Percentiles rank a stretch among this genome's conserved stretches.
These are phyloP conservation scores for Kwoniella sp. DNA, from an alignment of 768 basidiomycete species.

Conservation along the genomic window DNA sequence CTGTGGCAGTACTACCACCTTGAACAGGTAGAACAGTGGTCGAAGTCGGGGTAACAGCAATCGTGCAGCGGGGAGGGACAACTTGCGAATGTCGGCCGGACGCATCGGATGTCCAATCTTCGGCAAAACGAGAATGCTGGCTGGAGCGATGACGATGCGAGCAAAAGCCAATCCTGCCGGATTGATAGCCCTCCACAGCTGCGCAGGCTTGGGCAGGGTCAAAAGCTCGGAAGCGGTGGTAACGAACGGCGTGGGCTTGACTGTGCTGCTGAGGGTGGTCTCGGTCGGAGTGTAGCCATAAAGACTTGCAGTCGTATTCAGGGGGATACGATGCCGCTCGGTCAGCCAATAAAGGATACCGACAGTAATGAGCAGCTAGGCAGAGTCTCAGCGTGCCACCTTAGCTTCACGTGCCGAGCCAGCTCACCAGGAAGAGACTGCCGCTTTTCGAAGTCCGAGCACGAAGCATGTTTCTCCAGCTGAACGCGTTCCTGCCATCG, in stretches of 20 bases:
- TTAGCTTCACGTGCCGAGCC: too few species aligned
- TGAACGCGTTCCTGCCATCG: conserved; percentile 15
- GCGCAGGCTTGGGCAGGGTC: conserved; percentile 15
- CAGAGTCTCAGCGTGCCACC: neutral
- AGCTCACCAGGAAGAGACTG: conserved; percentile 40
- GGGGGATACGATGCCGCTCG: conserved; percentile 23
- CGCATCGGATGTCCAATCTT: conserved; percentile 28
- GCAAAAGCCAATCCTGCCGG: conserved; percentile 30
- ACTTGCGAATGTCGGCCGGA: conserved; percentile 37
- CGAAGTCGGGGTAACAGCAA: conserved; percentile 50
- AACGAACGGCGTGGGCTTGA: conserved; percentile 11
- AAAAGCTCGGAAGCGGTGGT: conserved; percentile 3
- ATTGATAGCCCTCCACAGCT: conserved; percentile 43
- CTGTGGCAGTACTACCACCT: conserved; percentile 82
- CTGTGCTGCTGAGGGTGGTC: neutral
- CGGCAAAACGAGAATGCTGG: conserved; percentile 63
- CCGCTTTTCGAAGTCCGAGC: conserved; percentile 40
- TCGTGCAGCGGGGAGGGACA: conserved; percentile 29
- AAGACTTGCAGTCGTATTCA: conserved; percentile 29
- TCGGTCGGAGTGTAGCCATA: conserved; percentile 38
- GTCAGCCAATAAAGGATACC: conserved; percentile 45
- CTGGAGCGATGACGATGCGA: conserved; percentile 48
- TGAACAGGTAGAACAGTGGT: conserved; percentile 67
- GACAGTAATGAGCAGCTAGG: conserved; percentile 36
- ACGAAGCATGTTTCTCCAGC: conserved; percentile 27